phyloP scores from a whole-genome alignment of 257 asterid species.

The Solanum peruvianum region DNA sequence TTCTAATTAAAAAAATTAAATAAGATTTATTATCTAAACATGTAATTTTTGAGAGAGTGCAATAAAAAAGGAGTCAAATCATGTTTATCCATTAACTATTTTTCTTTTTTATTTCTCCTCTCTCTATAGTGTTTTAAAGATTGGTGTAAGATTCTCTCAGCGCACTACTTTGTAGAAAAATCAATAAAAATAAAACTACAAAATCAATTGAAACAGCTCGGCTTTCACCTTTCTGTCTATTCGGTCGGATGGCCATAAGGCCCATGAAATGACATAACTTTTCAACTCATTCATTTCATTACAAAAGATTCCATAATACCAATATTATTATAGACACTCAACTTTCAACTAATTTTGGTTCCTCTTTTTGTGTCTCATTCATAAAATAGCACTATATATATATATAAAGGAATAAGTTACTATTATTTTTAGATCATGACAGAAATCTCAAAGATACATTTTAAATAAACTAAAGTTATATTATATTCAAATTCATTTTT shows the following conservation, averaged over 20 bases:
- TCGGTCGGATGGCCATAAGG: background rate
- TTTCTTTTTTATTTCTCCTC: background rate
- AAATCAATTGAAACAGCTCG: constrained; percentile 31
- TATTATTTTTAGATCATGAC: too few relatives aligned
- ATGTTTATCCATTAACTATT: background rate
- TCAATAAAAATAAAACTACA: constrained; percentile 3
- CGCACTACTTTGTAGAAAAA: constrained; percentile 33
- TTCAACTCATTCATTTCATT: background rate
- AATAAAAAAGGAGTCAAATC: background rate
- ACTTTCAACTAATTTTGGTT: background rate
- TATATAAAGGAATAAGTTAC: too few relatives aligned
- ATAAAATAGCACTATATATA: background rate
- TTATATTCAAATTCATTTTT: too few relatives aligned
- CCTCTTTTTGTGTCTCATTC: background rate
- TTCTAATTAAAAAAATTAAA: too few relatives aligned
- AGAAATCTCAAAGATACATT: too few relatives aligned
- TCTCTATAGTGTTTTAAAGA: constrained; percentile 23
- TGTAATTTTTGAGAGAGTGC: background rate
- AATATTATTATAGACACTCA: background rate
- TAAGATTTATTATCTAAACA: background rate
- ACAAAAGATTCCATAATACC: background rate
- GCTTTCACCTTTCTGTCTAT: constrained; percentile 32
- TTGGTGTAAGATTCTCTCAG: constrained; percentile 39
- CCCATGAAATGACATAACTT: background rate
- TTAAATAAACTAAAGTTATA: too few relatives aligned